Conservation (phyloP, 805 yeast species). For the Candida bentonensis region DNA sequence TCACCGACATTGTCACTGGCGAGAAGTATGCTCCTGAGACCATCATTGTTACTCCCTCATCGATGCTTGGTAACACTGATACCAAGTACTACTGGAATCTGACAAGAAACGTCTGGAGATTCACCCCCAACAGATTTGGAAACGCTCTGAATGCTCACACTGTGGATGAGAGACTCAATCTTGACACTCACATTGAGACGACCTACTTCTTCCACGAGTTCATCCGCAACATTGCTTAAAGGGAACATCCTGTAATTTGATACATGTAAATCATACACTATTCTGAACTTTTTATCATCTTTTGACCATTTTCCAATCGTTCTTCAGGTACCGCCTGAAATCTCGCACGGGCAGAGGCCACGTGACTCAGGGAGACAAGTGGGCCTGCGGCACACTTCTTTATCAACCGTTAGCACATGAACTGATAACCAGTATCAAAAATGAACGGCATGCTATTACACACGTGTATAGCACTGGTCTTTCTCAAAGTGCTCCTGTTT, state of each 20-base stretch:
- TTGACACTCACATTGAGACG: conserved; percentile 37
- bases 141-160: conserved; percentile 32
- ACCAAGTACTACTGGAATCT: conserved; percentile 53
- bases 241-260: not conserved
- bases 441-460: not conserved
- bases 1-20: conserved; percentile 11
- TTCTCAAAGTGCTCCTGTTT: conserved; percentile 44
- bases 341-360: too few species aligned
- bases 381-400: too few species aligned
- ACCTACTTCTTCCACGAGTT: conserved; percentile 19
- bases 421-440: too few species aligned
- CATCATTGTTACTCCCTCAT: conserved; percentile 37
- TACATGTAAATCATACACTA: not conserved
- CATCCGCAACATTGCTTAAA: conserved; percentile 7
- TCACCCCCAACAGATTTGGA: conserved; percentile 16
- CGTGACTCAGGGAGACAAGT: too few species aligned
- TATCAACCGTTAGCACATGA: too few species aligned
- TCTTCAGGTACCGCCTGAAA: too few species aligned
- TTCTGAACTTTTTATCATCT: too few species aligned
- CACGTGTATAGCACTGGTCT: not conserved
- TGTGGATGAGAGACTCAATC: conserved; percentile 43
- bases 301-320: too few species aligned
- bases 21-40: conserved; percentile 19
- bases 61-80: conserved; percentile 63
- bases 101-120: conserved; percentile 46